Evolutionary conservation across 2,329 filamentous ascomycete species (phyloP), one percentile per base, ranked within the genome.

Genomic region (Diplodia mutila): DNA sequence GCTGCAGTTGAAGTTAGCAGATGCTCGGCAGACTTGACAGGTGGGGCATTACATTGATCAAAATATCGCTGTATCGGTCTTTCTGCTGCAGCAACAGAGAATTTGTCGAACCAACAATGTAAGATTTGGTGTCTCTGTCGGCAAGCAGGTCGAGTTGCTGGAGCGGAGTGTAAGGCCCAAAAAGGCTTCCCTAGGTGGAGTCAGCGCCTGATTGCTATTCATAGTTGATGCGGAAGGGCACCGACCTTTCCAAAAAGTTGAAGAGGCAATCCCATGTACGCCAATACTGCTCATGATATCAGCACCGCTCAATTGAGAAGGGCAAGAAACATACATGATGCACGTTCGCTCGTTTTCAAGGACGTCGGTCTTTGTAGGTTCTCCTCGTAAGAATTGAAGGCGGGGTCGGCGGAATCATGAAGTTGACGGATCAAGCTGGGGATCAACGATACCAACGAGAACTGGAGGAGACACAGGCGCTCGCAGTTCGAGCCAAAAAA

Each of bases 51-150:
- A 85, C 83, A 76, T 99, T 97, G 76, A 99, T 93, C 69, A 99
- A 85, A 42, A 98, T 93, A 75, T 99, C 95, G 78, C 93, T 97
- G 78, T 99, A 98, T 53, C 93, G 89, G 76, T 99, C 94, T 78
- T 90, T 96, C 77, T 99, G 95, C 75, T 97, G 94, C 12, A 99
- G 83, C 39, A 99, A 85, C 27, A 99, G 85, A 6, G 93, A 97
- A 78, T 99, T 99, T 46, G 95, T 99, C 72, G 94, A 97, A 70
- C 95, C 95, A 67, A 99, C 94, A 65, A 99, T 91, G 75, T 98
- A 99, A 1, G 94, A 97, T 81, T 97, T 98, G 23, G 95, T 98
- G 51, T 93, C 92, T 73, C 93, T 89, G 79, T 98, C 94, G 64
- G 94, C 94, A 49, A 99, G 86, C 72, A 97, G 86, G 77, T 99